Evolutionary conservation across 192 early-diverging fungal species (phyloP), one percentile per base, ranked within the genome.

Genomic region (Allomyces javanicus): DNA sequence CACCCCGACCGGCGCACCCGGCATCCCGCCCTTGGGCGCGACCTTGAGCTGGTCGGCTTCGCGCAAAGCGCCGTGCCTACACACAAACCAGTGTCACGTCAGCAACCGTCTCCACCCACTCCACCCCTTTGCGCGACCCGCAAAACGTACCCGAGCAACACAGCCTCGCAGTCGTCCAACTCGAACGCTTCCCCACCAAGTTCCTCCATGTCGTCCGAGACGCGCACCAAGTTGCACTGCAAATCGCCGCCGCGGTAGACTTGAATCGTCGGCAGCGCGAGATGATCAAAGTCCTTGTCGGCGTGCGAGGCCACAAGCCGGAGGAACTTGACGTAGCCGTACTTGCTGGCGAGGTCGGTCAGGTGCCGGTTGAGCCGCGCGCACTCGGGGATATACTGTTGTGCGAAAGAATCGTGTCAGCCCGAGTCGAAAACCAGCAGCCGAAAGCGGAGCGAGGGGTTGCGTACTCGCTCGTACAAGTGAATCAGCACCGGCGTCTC

Each of bases 181-280:
- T 40, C 33, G 7, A 40, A 40, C 33, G 33, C 33, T 40, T 40
- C 33, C 33, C 33, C 33, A 40, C 33, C 33, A 7, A 40, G 33
- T 40, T 40, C 50, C 21, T 58, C 50, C 50, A 58, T 21, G 50
- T 66, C 65, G 61, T 66, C 65, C 0, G 33, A 33, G 61, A 66
- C 19, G 25, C 65, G 65, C 25, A 66, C 65, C 61, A 66, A 40
- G 25, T 66, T 66, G 21, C 45, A 25, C 5, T 33, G 19, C 21
- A 66, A 55, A 24, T 43, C 10, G 45, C 61, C 61, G 21, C 61
- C 61, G 61, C 65, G 65, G 61, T 66, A 66, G 14, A 45, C 45
- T 58, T 61, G 61, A 24, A 66, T 33, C 17, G 33, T 43, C 17
- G 65, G 65, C 19, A 66, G 26, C 2, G 65, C 65, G 19, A 66